phyloP scores from a whole-genome alignment of 1,284 basidiomycete species.

The Schizophyllum commune region DNA sequence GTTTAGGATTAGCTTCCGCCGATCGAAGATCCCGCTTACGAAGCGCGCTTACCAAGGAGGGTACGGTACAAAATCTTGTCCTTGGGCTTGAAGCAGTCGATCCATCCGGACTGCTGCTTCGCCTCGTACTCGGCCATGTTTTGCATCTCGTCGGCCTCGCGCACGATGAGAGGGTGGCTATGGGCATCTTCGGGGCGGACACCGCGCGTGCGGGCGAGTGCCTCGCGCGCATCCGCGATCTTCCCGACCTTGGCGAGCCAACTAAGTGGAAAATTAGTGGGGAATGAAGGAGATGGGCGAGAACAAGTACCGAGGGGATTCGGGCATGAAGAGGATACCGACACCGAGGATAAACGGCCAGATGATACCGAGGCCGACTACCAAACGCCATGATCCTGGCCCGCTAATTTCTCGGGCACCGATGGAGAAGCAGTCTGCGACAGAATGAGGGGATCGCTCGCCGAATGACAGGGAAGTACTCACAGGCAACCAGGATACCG shows the following conservation, averaged over 20 bases:
- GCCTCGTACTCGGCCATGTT: slow-evolving; percentile 40
- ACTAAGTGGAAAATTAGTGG: slow-evolving; percentile 16
- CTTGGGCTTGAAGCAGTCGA: slow-evolving; percentile 48
- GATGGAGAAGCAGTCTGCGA: slow-evolving; percentile 49
- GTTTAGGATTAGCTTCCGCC: slow-evolving; percentile 22
- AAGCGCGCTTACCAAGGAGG: slow-evolving; percentile 29
- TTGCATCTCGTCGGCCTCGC: slow-evolving; percentile 46
- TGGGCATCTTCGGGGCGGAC: slow-evolving; percentile 32
- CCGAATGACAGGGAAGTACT: slow-evolving; percentile 13
- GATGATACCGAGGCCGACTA: slow-evolving; percentile 64
- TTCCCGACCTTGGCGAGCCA: slow-evolving; percentile 52
- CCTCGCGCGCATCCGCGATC: slow-evolving; percentile 41
- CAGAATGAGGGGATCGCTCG: slow-evolving; percentile 1
- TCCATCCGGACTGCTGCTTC: slow-evolving; percentile 41
- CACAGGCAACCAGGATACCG: slow-evolving; percentile 71
- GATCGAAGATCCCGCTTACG: slow-evolving; percentile 11
- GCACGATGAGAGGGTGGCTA: slow-evolving; percentile 35
- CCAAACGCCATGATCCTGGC: slow-evolving; percentile 56
- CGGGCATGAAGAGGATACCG: slow-evolving; percentile 73
- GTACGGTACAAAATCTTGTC: slow-evolving; percentile 58
- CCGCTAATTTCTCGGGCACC: slow-evolving; percentile 41
- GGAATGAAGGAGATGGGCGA: background rate
- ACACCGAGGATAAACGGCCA: slow-evolving; percentile 61
- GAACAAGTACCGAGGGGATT: slow-evolving; percentile 46
- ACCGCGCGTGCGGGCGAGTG: slow-evolving; percentile 53